Percentiles rank a stretch among this genome's conserved stretches.
These are phyloP conservation scores for Cicer pinnatifidum DNA, from an alignment of 306 rosid genomes.

Conservation along the genomic window DNA sequence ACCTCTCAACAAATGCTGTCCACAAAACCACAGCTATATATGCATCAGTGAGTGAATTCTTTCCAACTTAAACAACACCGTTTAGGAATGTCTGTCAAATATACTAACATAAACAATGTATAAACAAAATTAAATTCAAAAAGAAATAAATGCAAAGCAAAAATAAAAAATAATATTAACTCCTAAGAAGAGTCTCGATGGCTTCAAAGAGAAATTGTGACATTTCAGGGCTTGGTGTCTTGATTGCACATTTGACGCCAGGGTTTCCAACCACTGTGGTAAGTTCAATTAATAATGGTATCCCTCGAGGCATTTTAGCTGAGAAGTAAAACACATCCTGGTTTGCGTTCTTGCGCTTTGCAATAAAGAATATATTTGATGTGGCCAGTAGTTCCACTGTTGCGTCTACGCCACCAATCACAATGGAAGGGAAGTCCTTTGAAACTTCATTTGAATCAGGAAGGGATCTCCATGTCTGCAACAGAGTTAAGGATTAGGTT, in stretches of 20 bases:
- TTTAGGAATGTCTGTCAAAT: conserved; percentile 47
- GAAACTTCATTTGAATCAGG: conserved; percentile 95
- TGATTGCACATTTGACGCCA: conserved; percentile 87
- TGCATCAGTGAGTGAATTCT: conserved; percentile 19
- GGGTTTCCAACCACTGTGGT: conserved; percentile 74
- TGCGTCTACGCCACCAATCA: conserved; percentile 63
- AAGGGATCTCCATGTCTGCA: conserved; percentile 97
- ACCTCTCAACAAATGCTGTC: conserved; percentile 39
- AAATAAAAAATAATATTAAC: conserved; percentile 47
- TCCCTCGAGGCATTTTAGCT: conserved; percentile 76
- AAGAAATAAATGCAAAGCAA: conserved; percentile 4
- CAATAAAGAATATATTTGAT: conserved; percentile 88
- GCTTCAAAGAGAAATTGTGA: conserved; percentile 84
- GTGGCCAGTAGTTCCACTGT: conserved; percentile 72
- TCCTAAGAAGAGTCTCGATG: conserved; percentile 73
- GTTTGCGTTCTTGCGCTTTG: conserved; percentile 85
- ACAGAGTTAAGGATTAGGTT: conserved; percentile 36
- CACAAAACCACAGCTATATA: conserved; percentile 38
- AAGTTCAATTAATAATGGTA: conserved; percentile 78
- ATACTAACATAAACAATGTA: conserved; percentile 45
- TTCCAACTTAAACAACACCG: conserved; percentile 37
- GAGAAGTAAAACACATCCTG: conserved; percentile 99
- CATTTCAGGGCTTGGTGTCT: conserved; percentile 89
- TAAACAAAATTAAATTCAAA: conserved; percentile 46
- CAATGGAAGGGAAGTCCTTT: conserved; percentile 71